Percentiles rank a stretch among this genome's conserved stretches.
phyloP scores from a whole-genome alignment of 768 basidiomycete genomes.

The Suillus decipiens region DNA sequence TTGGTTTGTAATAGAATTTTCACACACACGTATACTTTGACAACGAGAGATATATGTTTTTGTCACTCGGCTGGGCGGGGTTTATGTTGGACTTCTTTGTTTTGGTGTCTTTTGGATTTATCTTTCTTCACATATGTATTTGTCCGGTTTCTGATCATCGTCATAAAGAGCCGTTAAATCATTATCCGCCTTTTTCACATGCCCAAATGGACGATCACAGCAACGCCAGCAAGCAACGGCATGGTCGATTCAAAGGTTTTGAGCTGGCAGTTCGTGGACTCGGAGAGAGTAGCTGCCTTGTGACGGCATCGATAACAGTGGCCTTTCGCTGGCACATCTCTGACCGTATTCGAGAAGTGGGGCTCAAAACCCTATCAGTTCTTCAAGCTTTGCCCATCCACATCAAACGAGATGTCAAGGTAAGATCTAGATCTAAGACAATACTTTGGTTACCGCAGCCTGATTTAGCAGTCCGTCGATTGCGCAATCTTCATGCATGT shows the following conservation, averaged over 20 bases:
- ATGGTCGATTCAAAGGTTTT: background rate
- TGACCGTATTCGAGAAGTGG: background rate
- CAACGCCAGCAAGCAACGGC: background rate
- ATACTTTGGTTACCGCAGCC: background rate
- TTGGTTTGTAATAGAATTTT: conserved; percentile 9
- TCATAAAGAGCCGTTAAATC: background rate
- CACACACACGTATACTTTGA: conserved; percentile 1
- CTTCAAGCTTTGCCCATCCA: background rate
- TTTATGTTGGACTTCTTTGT: background rate
- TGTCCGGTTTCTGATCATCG: background rate
- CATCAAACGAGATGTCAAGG: background rate
- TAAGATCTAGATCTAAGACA: conserved; percentile 3
- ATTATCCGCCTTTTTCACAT: background rate
- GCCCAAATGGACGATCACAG: background rate
- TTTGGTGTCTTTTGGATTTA: background rate
- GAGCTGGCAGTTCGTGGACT: background rate
- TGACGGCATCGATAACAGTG: background rate
- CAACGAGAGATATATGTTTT: background rate
- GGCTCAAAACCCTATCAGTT: background rate
- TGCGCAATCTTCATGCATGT: background rate
- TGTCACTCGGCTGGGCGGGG: background rate
- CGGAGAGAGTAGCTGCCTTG: background rate
- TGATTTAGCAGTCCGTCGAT: background rate
- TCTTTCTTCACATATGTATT: conserved; percentile 4
- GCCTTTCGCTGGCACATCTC: background rate